Percentiles rank a stretch among this genome's conserved stretches.
phyloP scores from a whole-genome alignment of 1,284 basidiomycete species.

The Coniferiporia sulphurascens region DNA sequence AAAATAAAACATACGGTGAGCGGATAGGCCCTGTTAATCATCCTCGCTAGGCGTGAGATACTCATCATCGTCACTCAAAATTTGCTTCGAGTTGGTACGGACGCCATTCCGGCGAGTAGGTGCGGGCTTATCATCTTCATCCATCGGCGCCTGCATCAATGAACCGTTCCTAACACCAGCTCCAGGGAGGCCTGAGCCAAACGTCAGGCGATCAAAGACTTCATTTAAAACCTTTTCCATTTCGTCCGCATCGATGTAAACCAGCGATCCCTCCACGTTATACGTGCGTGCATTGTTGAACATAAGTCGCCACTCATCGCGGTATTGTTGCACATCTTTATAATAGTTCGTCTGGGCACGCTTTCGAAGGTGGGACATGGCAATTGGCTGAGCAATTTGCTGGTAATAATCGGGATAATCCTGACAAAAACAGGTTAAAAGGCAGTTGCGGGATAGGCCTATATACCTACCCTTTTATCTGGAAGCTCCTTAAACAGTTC shows the following conservation, averaged over 20 bases:
- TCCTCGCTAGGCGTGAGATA: slow-evolving; percentile 61
- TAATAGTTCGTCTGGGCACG: slow-evolving; percentile 71
- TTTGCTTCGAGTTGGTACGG: slow-evolving; percentile 51
- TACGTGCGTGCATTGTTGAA: slow-evolving; percentile 91
- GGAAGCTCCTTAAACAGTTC: slow-evolving; percentile 81
- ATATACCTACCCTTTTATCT: slow-evolving; percentile 54
- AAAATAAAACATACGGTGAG: neutral
- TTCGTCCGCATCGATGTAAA: slow-evolving; percentile 89
- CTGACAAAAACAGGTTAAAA: slow-evolving; percentile 32
- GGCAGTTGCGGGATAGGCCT: slow-evolving; percentile 4
- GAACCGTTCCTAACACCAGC: slow-evolving; percentile 47
- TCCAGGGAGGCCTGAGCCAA: slow-evolving; percentile 68
- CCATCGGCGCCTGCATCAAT: slow-evolving; percentile 68
- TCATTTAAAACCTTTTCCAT: slow-evolving; percentile 84
- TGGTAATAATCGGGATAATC: slow-evolving; percentile 92
- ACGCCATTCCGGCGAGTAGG: slow-evolving; percentile 41
- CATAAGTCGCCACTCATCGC: slow-evolving; percentile 84
- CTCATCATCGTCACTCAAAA: slow-evolving; percentile 70
- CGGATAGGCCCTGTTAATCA: slow-evolving; percentile 30
- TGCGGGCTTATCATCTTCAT: slow-evolving; percentile 64
- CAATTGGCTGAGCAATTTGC: slow-evolving; percentile 76
- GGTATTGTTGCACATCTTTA: slow-evolving; percentile 71
- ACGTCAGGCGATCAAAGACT: slow-evolving; percentile 53
- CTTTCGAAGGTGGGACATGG: slow-evolving; percentile 84
- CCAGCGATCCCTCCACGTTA: slow-evolving; percentile 87